These are phyloP conservation scores for Sphaerobolus stellatus DNA, from an alignment of 1,284 basidiomycete genomes.

Conservation along the genomic window DNA sequence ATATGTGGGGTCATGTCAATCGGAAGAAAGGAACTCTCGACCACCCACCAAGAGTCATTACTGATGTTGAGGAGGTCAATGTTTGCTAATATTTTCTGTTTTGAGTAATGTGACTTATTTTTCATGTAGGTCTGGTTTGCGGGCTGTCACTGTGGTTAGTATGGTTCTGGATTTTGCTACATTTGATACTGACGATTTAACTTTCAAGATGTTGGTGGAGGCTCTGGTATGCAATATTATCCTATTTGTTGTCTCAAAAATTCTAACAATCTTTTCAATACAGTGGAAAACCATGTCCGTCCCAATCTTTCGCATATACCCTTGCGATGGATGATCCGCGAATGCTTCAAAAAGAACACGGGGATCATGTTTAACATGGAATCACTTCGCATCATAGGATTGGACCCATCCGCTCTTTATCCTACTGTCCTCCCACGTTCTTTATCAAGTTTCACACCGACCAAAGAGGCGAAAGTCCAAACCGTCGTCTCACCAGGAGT, in stretches of 20 bases:
- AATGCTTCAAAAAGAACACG: conserved; percentile 29
- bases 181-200: neutral
- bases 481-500: no score
- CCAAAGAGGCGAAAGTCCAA: no score
- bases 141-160: conserved; percentile 55
- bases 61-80: conserved; percentile 15
- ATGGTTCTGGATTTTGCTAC: neutral
- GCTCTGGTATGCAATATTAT: conserved; percentile 39
- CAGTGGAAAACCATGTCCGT: conserved; percentile 19
- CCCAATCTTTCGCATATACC: conserved; percentile 56
- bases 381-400: neutral
- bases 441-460: no score
- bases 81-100: neutral
- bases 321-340: conserved; percentile 74
- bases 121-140: conserved; percentile 57
- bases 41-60: conserved; percentile 42
- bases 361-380: conserved; percentile 17
- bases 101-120: no score
- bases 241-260: no score
- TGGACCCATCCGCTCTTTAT: neutral
- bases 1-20: conserved; percentile 4
- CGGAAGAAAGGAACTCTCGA: conserved; percentile 25
- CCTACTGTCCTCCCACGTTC: no score
- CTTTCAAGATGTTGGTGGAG: conserved; percentile 61
- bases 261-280: no score